phyloP scores from a whole-genome alignment of 2,329 filamentous ascomycete genomes.

The Diaporthe destruens region DNA sequence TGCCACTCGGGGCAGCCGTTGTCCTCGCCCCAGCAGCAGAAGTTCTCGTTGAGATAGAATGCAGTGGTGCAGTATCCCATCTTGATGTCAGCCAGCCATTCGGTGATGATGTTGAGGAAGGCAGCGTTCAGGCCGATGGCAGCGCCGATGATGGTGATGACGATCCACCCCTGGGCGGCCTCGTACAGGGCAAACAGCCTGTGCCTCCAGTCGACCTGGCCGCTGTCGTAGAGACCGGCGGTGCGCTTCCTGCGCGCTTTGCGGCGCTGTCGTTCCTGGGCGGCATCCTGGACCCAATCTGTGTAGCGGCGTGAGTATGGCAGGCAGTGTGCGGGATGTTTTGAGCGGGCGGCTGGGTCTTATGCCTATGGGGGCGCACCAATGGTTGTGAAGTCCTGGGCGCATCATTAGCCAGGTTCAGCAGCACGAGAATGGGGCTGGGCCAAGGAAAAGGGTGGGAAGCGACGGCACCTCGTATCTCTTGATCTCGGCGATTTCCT shows the following conservation, averaged over 20 bases:
- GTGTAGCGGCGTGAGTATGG: conserved; percentile 53
- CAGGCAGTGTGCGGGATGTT: conserved; percentile 36
- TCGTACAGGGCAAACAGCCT: conserved; percentile 90
- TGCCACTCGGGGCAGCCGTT: conserved; percentile 91
- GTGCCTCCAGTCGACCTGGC: conserved; percentile 81
- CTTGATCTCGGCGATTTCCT: conserved; percentile 98
- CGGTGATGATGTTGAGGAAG: conserved; percentile 93
- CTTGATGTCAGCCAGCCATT: conserved; percentile 97
- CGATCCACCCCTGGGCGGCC: conserved; percentile 97
- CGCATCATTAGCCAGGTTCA: conserved; percentile 35
- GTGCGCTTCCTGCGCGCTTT: conserved; percentile 80
- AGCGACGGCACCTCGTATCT: conserved; percentile 79
- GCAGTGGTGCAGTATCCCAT: conserved; percentile 94
- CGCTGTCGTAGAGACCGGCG: conserved; percentile 78
- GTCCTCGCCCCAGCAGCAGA: conserved; percentile 98
- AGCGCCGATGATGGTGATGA: conserved; percentile 92
- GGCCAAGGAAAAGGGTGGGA: not conserved
- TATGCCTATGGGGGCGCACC: conserved; percentile 59
- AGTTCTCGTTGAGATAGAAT: conserved; percentile 97
- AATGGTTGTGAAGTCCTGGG: conserved; percentile 92
- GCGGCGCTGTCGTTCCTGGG: conserved; percentile 86
- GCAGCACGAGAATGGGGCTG: conserved; percentile 23
- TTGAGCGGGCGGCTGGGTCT: conserved; percentile 10
- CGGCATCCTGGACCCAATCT: conserved; percentile 99
- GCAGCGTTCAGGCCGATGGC: conserved; percentile 95